Evolutionary conservation across 768 basidiomycete species (phyloP), one percentile per base, ranked within the genome.

Genomic region (Suillus cothurnatus): DNA sequence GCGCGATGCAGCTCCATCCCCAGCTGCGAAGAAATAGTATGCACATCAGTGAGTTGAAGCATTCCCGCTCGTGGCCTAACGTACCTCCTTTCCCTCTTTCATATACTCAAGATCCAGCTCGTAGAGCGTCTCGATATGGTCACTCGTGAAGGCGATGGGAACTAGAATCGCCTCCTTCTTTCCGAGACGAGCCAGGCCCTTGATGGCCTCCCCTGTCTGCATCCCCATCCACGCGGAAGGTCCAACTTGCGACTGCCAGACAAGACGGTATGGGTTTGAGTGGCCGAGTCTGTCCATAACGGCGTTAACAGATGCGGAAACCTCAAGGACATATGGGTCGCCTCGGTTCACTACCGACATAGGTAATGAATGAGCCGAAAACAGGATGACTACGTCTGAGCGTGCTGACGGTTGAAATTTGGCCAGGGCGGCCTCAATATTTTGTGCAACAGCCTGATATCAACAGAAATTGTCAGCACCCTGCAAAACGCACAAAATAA

Each of bases 261-360:
- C 94, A 63, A 99, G 84, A 31, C 97, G 91, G 79, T 91, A 97
- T 4, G 97, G 92, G 75, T 93, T 93, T 50, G 86, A 83, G 70
- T 92, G 83, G 14, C 86, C 82, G 28, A 99, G 83, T 57, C 92
- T 85, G 68, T 89, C 83, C 96, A 99, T 99, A 64, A 99, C 95
- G 38, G 94, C 92, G 47, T 91, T 86, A 9, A 99, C 97, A 17
- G 95, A 90, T 19, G 95, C 92, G 21, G 95, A 93, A 39, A 99
- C 97, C 79, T 99, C 97, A 43, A 94, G 82, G 41, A 97, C 83
- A 79, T 99, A 99, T 12, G 97, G 97, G 79, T 99, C 97, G 49
- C 97, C 97, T 71, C 97, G 94, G 81, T 99, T 98, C 67, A 99
- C 95, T 68, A 99, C 94, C 6, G 95, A 96, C 89, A 99, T 94